phyloP scores from a whole-genome alignment of 225 moss, liverwort and hornwort genomes.

The Pleurozium schreberi region DNA sequence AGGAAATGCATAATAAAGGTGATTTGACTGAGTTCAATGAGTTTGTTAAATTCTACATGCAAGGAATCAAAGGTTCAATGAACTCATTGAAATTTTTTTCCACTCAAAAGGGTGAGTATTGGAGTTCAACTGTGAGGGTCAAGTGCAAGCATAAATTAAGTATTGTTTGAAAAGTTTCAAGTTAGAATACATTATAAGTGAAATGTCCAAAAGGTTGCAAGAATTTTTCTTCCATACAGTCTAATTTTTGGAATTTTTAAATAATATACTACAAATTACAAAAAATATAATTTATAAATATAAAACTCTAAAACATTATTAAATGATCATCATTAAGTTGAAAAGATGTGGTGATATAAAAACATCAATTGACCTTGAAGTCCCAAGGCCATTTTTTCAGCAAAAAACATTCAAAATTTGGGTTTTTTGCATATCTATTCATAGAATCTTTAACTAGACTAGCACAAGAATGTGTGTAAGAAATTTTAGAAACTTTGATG shows the following conservation, averaged over 20 bases:
- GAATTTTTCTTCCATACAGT: background rate
- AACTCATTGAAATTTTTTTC: too few species aligned
- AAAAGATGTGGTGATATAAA: background rate
- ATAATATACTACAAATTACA: background rate
- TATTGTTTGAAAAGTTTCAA: background rate
- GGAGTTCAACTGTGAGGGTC: too few species aligned
- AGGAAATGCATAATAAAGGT: too few species aligned
- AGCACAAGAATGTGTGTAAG: background rate
- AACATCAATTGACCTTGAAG: background rate
- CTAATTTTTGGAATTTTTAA: background rate
- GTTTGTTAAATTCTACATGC: too few species aligned
- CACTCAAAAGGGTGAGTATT: too few species aligned
- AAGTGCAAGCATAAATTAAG: background rate
- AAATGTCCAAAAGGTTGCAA: background rate
- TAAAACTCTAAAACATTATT: background rate
- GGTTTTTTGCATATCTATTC: background rate
- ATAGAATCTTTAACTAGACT: background rate
- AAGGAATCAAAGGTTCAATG: too few species aligned
- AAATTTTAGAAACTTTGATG: background rate
- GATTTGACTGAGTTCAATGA: too few species aligned
- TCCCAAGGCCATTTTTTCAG: too few species aligned
- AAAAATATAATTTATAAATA: background rate
- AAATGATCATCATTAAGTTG: background rate
- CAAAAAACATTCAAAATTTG: background rate
- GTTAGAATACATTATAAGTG: background rate